These are phyloP conservation scores for Dianthus caryophyllus DNA, from an alignment of 148 eudicot species.

Conservation along the genomic window DNA sequence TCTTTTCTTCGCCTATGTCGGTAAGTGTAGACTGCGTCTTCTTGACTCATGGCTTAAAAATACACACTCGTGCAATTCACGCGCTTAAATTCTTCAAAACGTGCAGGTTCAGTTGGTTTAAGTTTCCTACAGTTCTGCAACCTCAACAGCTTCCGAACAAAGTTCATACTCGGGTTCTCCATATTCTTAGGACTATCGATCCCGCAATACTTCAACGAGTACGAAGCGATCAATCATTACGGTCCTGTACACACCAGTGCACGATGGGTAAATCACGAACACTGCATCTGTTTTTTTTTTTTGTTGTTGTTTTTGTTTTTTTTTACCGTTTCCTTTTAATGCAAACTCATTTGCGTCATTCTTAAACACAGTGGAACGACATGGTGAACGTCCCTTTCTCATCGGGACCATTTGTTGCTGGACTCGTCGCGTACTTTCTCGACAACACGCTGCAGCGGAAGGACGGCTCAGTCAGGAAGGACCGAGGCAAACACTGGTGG, in stretches of 20 bases:
- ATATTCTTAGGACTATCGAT: conserved; percentile 77
- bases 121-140: conserved; percentile 94
- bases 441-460: conserved; percentile 80
- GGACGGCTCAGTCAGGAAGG: conserved; percentile 51
- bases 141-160: conserved; percentile 86
- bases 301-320: background rate
- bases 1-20: conserved; percentile 91
- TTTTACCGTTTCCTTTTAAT: background rate
- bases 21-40: conserved; percentile 34
- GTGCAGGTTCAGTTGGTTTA: conserved; percentile 73
- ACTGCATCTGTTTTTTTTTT: background rate
- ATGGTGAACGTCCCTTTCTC: conserved; percentile 86
- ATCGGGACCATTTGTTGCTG: conserved; percentile 89
- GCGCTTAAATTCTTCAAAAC: background rate
- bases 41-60: background rate
- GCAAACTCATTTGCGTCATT: background rate
- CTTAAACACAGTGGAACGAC: conserved; percentile 71
- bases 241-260: conserved; percentile 81
- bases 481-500: conserved; percentile 96
- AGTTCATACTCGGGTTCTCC: conserved; percentile 76
- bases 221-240: conserved; percentile 52
- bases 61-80: background rate
- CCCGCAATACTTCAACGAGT: conserved; percentile 87
- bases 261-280: conserved; percentile 66
- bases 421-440: conserved; percentile 65